A percentile compares a stretch with the other conserved stretches of the same genome.
These are phyloP conservation scores for Rhizopus microsporus DNA, from an alignment of 371 early-diverging fungal species.

Conservation along the genomic window DNA sequence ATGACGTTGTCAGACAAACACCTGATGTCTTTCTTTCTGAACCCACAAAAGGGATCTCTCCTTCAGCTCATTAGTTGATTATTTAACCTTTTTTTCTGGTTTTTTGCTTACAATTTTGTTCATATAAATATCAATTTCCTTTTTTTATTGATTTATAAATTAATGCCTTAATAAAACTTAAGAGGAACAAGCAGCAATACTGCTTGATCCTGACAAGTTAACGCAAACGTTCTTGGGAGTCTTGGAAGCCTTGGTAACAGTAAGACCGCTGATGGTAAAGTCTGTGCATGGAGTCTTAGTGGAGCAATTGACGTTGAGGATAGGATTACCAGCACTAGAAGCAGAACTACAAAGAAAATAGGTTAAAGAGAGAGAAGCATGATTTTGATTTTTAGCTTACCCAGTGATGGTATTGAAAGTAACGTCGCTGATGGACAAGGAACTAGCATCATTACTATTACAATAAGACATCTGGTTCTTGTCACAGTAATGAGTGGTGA, in stretches of 20 bases:
- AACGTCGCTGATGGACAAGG: conserved; percentile 29
- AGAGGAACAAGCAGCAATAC: conserved; percentile 19
- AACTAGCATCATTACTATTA: conserved; percentile 19
- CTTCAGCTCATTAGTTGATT: too few species aligned
- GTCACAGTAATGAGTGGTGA: conserved; percentile 44
- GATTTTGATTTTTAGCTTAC: background rate
- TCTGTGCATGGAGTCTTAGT: conserved; percentile 28
- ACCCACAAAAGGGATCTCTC: too few species aligned
- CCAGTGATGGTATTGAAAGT: conserved; percentile 28
- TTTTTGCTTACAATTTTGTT: too few species aligned
- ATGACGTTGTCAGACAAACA: background rate
- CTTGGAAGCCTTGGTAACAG: conserved; percentile 13
- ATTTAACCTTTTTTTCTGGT: too few species aligned
- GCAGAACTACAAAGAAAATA: conserved; percentile 1
- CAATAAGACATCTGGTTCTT: conserved; percentile 27
- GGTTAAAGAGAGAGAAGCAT: too few species aligned
- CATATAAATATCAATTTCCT: too few species aligned
- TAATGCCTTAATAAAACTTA: too few species aligned
- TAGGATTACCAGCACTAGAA: conserved; percentile 15
- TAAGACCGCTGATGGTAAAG: conserved; percentile 22
- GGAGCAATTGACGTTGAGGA: conserved; percentile 29
- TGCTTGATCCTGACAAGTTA: conserved; percentile 21
- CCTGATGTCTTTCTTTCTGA: background rate
- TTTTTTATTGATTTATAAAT: too few species aligned
- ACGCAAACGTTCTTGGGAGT: conserved; percentile 26